Base-by-base conservation (phyloP, 768 basidiomycete species). In the Lactarius trivialis region DNA sequence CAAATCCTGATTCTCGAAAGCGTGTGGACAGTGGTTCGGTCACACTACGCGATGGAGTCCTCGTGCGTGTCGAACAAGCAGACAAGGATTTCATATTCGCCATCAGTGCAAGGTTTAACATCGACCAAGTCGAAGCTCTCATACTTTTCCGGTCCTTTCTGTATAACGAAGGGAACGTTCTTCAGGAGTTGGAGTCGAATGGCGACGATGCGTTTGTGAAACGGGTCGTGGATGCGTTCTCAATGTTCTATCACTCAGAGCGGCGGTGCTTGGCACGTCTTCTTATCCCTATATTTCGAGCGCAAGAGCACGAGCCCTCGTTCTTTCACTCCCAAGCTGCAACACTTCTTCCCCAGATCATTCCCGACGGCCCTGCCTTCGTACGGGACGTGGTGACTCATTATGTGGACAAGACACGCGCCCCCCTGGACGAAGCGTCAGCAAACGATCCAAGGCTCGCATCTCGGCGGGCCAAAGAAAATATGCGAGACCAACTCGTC, bases 241-340 rank as follows among this genome's bases (percentile, higher is more conserved):
- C 86, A 0, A 82, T 85, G 7, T 93, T 91, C 80, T 91, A 90
- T 73, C 84, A 85, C 65, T 84, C 87, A 5, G 93, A 98, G 72
- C 81, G 88, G 14, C 80, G 95, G 19, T 84, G 81, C 67, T 72
- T 86, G 50, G 76, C 88, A 15, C 85, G 89, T 45, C 75, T 84
- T 33, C 81, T 92, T 57, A 82, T 89, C 7, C 86, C 90, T 0
- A 79, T 97, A 3, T 82, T 95, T 56, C 84, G 89, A 51, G 84
- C 88, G 3, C 80, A 82, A 51, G 84, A 84, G 59, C 83, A 86
- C 64, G 66, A 79, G 1, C 72, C 74, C 0, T 82, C 88, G 61
- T 78, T 79, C 1, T 72, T 85, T 8, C 78, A 86, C 69, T 71
- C 75, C 0, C 67, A 87, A 53, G 83, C 91, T 1, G 69, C 70